Evolutionary conservation across 73 alveolate genomes (phyloP).

Genomic region (Effrenium voratum): DNA sequence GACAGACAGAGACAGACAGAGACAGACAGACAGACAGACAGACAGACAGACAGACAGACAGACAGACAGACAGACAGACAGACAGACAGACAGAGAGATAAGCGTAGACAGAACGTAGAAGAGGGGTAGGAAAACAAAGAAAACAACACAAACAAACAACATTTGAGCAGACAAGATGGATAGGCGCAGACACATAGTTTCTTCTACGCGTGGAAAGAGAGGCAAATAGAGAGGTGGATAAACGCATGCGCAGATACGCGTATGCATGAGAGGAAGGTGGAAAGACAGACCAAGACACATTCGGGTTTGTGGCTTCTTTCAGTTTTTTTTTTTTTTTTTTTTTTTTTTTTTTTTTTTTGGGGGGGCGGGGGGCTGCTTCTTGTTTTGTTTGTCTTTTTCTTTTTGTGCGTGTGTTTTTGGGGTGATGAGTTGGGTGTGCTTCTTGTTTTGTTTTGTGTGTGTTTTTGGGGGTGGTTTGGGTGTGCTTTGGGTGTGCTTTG

Average conservation of each 20-base stretch:
- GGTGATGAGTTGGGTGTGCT: too few species aligned
- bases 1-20: constrained; percentile 12
- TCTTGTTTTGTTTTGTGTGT: too few species aligned
- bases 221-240: constrained; percentile 6
- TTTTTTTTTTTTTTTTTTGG: too few species aligned
- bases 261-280: not conserved
- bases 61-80: constrained; percentile 13
- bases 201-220: not conserved
- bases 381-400: too few species aligned
- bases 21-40: constrained; percentile 27
- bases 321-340: too few species aligned
- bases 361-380: too few species aligned
- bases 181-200: not conserved
- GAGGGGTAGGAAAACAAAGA: constrained; percentile 10
- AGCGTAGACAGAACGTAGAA: not conserved
- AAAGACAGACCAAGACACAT: constrained; percentile 17
- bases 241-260: constrained; percentile 25
- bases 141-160: not conserved
- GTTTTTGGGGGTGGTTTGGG: too few species aligned
- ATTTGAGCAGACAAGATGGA: not conserved
- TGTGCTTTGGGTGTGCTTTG: too few species aligned
- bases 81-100: constrained; percentile 19
- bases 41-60: constrained; percentile 23
- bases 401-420: too few species aligned
- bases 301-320: too few species aligned